Percentiles rank a stretch among this genome's conserved stretches.
Conservation (phyloP, 2,329 filamentous ascomycete genomes). For the Apiospora marii region DNA sequence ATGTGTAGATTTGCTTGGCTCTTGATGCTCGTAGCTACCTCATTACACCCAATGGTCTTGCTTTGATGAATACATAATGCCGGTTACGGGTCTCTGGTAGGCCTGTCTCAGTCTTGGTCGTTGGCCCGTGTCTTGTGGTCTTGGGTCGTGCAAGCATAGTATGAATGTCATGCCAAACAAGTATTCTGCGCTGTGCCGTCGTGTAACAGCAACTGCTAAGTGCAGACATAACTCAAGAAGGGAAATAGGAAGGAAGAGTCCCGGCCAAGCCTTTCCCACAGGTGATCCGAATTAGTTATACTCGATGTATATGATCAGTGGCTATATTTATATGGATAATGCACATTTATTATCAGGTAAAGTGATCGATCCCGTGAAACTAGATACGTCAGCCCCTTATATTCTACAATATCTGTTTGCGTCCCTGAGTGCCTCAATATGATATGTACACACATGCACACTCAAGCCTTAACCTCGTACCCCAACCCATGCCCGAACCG, state of each 20-base stretch:
- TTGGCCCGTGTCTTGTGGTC: background rate
- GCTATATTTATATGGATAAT: too few species aligned
- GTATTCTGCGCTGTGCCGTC: background rate
- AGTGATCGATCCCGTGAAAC: too few species aligned
- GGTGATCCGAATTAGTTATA: too few species aligned
- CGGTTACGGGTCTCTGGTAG: background rate
- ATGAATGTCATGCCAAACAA: background rate
- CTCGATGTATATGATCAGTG: too few species aligned
- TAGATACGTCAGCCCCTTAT: too few species aligned
- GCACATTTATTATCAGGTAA: too few species aligned
- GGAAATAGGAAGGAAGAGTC: too few species aligned
- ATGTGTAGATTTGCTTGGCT: background rate
- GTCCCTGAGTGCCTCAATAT: too few species aligned
- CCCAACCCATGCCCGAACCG: conserved; percentile 36
- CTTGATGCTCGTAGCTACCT: background rate
- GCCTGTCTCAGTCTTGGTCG: background rate
- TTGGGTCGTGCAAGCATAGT: background rate
- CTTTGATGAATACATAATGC: background rate
- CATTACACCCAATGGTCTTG: background rate
- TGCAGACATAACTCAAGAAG: too few species aligned
- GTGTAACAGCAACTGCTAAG: too few species aligned
- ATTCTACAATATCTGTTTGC: too few species aligned
- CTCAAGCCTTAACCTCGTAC: conserved; percentile 25
- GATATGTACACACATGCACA: background rate
- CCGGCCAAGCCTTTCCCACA: too few species aligned